Base-by-base conservation (phyloP, 2,329 filamentous ascomycete genomes). In the Penicillium brasilianum region DNA sequence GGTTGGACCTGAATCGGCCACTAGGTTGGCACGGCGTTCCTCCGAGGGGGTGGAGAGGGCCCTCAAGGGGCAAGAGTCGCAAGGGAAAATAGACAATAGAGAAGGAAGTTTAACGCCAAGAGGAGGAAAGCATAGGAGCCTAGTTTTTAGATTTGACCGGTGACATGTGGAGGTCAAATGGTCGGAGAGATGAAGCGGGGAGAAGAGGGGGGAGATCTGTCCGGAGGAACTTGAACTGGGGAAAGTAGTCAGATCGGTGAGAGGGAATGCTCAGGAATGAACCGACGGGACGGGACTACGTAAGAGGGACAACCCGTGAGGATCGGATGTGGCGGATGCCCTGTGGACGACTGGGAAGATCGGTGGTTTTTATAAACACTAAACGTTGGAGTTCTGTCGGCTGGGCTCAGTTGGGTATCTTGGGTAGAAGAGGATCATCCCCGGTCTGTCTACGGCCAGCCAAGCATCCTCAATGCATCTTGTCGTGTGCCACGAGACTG, bases 201-300 rank as follows among this genome's bases (percentile, higher is more conserved):
- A 55, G 55, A 49, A 46, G 57, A 59, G 60, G 46, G 46, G 34
- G 34, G 50, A 5, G 37, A 48, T 49, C 46, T 36, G 48, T 64
- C 58, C 59, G 59, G 61, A 68, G 58, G 44, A 30, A 48, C 44
- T 28, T 30, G 64, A 66, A 67, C 67, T 69, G 67, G 67, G 67
- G 66, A 68, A 68, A 28, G 25, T 28, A 28, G 51, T 64, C 51
- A 62, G 63, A 66, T 63, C 59, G 64, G 63, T 60, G 57, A 60
- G 51, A 51, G 20, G 49, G n/a, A n/a, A n/a, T n/a, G n/a, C n/a
- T n/a, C n/a, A n/a, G 52, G 57, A 58, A 46, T 46, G 43, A 25
- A 18, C 18, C 28, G 37, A 50, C 57, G 53, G 59, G 51, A 63
- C 56, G 51, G 51, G 48, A 56, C 52, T 58, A 60, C 50, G 60